Evolutionary conservation across 805 yeast species (phyloP), one percentile per base, ranked within the genome.

Genomic region (Komagataella pastoris): DNA sequence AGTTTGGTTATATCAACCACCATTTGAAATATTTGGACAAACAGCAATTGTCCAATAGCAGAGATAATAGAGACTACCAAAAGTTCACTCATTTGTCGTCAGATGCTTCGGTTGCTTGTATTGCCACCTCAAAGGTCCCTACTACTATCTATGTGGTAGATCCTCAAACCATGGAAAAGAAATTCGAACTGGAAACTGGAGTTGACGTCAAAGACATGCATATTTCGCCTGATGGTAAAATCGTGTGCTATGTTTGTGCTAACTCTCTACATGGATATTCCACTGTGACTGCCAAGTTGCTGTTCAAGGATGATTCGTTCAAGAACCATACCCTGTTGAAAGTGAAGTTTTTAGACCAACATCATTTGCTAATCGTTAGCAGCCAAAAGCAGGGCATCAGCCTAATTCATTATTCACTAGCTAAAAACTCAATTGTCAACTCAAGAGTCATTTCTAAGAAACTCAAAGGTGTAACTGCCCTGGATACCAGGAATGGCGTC

Each of bases 61-160:
- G 58, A 50, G 75, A 55, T 54, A 65, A 72, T 50, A 78, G 76
- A 10, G 84, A 78, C 47, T 85, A 84, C 61, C 83, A 81, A 47
- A 88, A 86, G 62, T 65, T 77, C 18, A 76, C 87, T 3, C 67
- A 71, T 30, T 62, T 86, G 21, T 70, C 89, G 0, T 66, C 70
- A 18, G 82, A 82, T 59, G 81, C 79, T n/a, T 61, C 78, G 2
- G 68, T 78, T 7, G 87, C 87, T 6, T 86, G 83, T 2, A 70
- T 85, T 53, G 80, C 87, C 53, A 80, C 90, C 23, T 81, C 91
- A 17, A 71, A 74, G 19, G 67, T 72, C 6, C 91, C 93, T 0
- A 79, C 88, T 0, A 66, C 75, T 4, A 70, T 87, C 17, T 82
- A 79, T 61, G 68, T 85, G 18, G 75, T 88, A 54, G 78, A 82